A percentile compares a stretch with the other conserved stretches of the same genome.
Conservation (phyloP, 495 filamentous ascomycete species). For the Pseudomonodictys pantanalensis region DNA sequence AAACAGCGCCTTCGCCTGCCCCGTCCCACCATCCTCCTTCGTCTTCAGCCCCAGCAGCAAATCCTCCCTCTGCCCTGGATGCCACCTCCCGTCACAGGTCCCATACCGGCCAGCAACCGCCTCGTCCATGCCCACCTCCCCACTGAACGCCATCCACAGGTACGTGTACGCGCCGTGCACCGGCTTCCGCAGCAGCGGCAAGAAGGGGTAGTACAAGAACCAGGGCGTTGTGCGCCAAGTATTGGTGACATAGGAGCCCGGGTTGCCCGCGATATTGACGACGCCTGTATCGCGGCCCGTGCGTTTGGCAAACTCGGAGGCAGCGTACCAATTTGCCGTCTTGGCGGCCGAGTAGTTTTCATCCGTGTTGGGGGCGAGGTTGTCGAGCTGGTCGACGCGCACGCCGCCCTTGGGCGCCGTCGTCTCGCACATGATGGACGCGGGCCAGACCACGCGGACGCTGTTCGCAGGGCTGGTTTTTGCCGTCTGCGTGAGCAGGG, state of each 20-base stretch:
- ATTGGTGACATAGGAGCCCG: constrained; percentile 9
- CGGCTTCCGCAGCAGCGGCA: neutral
- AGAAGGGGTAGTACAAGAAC: constrained; percentile 9
- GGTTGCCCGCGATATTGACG: constrained; percentile 13
- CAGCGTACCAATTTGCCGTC: constrained; percentile 15
- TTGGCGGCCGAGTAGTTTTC: constrained; percentile 12
- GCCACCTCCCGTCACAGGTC: constrained; percentile 24
- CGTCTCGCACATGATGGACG: constrained; percentile 5
- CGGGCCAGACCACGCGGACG: constrained; percentile 16
- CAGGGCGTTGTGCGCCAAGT: constrained; percentile 8
- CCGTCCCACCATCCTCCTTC: constrained; percentile 17
- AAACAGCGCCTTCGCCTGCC: constrained; percentile 7
- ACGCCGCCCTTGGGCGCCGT: constrained; percentile 7
- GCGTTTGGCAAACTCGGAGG: constrained; percentile 11
- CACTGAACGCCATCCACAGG: constrained; percentile 8
- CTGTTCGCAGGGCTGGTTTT: neutral
- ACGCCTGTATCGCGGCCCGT: constrained; percentile 5
- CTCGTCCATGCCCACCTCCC: constrained; percentile 20
- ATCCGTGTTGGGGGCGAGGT: neutral
- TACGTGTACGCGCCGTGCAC: constrained; percentile 10
- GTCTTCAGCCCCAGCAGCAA: constrained; percentile 16
- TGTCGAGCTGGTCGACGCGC: constrained; percentile 2
- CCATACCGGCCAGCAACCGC: constrained; percentile 20
- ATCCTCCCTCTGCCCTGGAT: constrained; percentile 16
- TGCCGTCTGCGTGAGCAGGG: constrained; percentile 3